Conservation (phyloP, 2,329 filamentous ascomycete genomes). For the Akanthomyces lecanii region DNA sequence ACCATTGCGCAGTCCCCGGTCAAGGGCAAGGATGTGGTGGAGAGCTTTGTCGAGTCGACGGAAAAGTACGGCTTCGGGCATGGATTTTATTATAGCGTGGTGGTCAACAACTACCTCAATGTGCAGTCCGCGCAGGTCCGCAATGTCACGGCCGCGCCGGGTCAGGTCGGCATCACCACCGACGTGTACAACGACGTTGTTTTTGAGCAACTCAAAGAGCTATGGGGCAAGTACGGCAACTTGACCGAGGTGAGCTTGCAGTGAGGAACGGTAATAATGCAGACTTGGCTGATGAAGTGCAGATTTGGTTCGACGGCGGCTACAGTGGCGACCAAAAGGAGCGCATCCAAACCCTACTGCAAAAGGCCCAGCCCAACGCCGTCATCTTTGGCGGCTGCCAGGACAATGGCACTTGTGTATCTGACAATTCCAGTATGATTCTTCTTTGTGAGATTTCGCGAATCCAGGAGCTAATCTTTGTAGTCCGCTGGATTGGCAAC, state of each 20-base stretch:
- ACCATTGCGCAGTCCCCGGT: conserved; percentile 26
- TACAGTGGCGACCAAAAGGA: conserved; percentile 23
- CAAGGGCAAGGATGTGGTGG: conserved; percentile 24
- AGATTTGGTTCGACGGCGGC: conserved; percentile 28
- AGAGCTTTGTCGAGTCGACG: conserved; percentile 24
- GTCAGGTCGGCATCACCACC: conserved; percentile 23
- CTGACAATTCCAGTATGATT: conserved; percentile 17
- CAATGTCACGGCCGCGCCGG: conserved; percentile 17
- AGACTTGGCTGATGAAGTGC: neutral
- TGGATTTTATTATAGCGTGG: conserved; percentile 29
- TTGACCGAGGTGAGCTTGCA: conserved; percentile 22
- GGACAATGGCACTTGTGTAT: conserved; percentile 22
- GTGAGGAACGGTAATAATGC: neutral
- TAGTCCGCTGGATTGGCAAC: conserved; percentile 24
- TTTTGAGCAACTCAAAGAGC: conserved; percentile 23
- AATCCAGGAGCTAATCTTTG: neutral
- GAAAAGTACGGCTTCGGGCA: conserved; percentile 25
- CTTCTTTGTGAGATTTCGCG: neutral
- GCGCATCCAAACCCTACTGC: conserved; percentile 22
- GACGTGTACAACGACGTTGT: conserved; percentile 25
- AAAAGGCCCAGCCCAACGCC: conserved; percentile 22
- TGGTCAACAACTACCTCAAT: conserved; percentile 30
- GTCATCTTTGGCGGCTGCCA: conserved; percentile 25
- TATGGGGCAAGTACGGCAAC: conserved; percentile 24
- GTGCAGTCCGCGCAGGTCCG: conserved; percentile 23